Evolutionary conservation across 2,329 filamentous ascomycete species (phyloP).

Genomic region (Ploettnerulaceae sp.): DNA sequence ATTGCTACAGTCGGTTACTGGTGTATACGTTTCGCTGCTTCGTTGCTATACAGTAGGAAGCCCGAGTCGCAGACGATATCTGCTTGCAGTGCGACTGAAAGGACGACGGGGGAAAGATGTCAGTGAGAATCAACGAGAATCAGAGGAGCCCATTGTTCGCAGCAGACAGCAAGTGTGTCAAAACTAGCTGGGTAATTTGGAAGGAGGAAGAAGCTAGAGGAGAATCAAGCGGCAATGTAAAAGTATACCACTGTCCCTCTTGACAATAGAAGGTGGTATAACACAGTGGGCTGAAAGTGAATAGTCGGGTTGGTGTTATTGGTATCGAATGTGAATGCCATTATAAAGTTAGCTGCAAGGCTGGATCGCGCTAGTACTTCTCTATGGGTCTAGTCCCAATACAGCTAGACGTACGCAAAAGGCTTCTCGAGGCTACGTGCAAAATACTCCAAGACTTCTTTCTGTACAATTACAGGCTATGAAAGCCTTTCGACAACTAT

Average conservation of each 20-base stretch:
- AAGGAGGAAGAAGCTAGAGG: not conserved
- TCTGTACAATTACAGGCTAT: slow-evolving; percentile 19
- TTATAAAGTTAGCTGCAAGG: slow-evolving; percentile 4
- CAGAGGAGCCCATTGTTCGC: slow-evolving; percentile 25
- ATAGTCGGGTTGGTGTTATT: not conserved
- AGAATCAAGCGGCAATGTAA: not conserved
- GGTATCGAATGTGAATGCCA: not conserved
- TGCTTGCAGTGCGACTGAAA: not conserved
- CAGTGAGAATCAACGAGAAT: slow-evolving; percentile 10
- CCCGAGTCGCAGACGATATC: not conserved
- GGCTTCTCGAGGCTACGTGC: too few species aligned
- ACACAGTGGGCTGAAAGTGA: not conserved
- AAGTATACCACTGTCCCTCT: too few species aligned
- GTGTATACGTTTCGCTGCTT: not conserved
- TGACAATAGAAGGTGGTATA: not conserved
- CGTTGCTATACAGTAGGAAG: not conserved
- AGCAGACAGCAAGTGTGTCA: slow-evolving; percentile 16
- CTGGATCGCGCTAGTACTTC: too few species aligned
- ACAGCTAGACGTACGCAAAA: not conserved
- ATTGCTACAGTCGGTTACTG: slow-evolving; percentile 37
- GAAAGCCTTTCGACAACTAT: slow-evolving; percentile 20
- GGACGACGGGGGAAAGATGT: slow-evolving; percentile 3
- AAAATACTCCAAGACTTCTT: not conserved
- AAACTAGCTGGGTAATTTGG: slow-evolving; percentile 13
- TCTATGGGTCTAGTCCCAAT: not conserved